Percentiles rank a stretch among this genome's conserved stretches.
Evolutionary conservation across 495 filamentous ascomycete species (phyloP).

Genomic region (Sabuloglossum arenarium): DNA sequence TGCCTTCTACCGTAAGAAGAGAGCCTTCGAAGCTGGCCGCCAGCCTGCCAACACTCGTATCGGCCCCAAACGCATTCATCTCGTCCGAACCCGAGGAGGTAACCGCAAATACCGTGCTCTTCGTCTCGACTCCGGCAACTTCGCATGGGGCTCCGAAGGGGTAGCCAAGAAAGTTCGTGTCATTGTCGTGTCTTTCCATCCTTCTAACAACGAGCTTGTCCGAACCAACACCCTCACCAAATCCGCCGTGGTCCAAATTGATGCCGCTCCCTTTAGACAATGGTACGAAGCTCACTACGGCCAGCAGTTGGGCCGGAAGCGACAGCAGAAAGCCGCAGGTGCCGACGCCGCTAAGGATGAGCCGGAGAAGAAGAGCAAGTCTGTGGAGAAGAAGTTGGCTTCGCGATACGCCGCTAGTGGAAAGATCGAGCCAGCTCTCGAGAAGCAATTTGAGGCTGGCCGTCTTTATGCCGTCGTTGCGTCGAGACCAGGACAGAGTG

Average conservation of each 20-base stretch:
- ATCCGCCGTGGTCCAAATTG: slow-evolving; percentile 93
- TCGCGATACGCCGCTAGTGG: slow-evolving; percentile 54
- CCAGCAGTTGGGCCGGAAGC: slow-evolving; percentile 62
- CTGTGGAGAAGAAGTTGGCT: slow-evolving; percentile 88
- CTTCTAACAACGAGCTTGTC: slow-evolving; percentile 99
- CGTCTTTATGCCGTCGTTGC: slow-evolving; percentile 85
- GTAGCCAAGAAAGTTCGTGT: slow-evolving; percentile 96
- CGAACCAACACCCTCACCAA: slow-evolving; percentile 99
- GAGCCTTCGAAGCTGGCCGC: slow-evolving; percentile 98
- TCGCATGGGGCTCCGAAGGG: slow-evolving; percentile 96
- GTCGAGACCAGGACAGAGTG: slow-evolving; percentile 87
- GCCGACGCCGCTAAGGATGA: slow-evolving; percentile 21
- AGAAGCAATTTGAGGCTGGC: slow-evolving; percentile 97
- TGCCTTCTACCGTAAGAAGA: slow-evolving; percentile 10
- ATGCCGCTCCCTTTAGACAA: slow-evolving; percentile 95
- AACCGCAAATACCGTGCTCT: slow-evolving; percentile 99
- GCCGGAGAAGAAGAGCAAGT: slow-evolving; percentile 67
- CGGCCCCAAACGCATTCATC: slow-evolving; percentile 93
- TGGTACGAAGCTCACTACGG: slow-evolving; percentile 99
- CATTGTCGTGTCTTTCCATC: slow-evolving; percentile 93
- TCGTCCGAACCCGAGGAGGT: slow-evolving; percentile 94
- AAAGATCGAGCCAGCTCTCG: slow-evolving; percentile 82
- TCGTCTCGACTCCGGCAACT: slow-evolving; percentile 97
- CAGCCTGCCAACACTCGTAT: slow-evolving; percentile 99
- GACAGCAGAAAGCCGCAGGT: slow-evolving; percentile 51